Percentiles rank a stretch among this genome's conserved stretches.
These are phyloP conservation scores for Chlorella sp. DNA, from an alignment of 139 green algal species.

Conservation along the genomic window DNA sequence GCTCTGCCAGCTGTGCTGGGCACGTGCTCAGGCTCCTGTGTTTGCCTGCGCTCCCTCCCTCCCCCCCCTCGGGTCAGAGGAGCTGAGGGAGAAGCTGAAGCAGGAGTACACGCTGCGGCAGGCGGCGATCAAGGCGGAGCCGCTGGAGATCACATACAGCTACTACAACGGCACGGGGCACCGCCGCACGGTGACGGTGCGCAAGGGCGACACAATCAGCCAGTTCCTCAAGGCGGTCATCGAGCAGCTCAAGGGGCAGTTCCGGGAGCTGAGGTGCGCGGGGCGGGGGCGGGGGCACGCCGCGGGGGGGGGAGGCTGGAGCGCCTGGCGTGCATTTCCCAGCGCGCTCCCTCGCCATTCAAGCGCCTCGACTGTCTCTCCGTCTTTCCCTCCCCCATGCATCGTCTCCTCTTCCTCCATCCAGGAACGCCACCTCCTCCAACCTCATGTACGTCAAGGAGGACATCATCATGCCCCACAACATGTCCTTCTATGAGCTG, in stretches of 20 bases:
- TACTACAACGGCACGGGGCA: slow-evolving; percentile 97
- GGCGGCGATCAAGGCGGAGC: slow-evolving; percentile 81
- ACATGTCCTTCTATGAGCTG: slow-evolving; percentile 94
- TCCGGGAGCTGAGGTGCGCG: slow-evolving; percentile 82
- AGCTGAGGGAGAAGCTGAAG: slow-evolving; percentile 77
- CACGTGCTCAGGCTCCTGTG: no score
- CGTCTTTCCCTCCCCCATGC: neutral
- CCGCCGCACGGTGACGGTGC: slow-evolving; percentile 50
- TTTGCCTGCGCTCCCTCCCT: no score
- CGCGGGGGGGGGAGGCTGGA: neutral
- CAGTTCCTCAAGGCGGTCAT: slow-evolving; percentile 87
- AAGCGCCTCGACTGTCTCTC: no score
- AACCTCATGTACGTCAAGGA: slow-evolving; percentile 98
- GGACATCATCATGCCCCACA: slow-evolving; percentile 92
- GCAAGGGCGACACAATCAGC: slow-evolving; percentile 79
- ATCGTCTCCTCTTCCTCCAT: neutral
- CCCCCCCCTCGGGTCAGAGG: no score
- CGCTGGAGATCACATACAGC: slow-evolving; percentile 90
- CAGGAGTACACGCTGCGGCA: slow-evolving; percentile 41
- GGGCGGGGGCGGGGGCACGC: slow-evolving; percentile 7
- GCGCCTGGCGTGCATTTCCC: neutral
- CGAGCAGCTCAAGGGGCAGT: slow-evolving; percentile 85
- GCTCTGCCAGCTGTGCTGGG: no score
- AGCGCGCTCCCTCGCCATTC: no score
- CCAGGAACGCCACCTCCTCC: slow-evolving; percentile 50